Percentiles rank a stretch among this genome's conserved stretches.
These are phyloP conservation scores for Nicotiana sylvestris DNA, from an alignment of 257 asterid genomes.

Conservation along the genomic window DNA sequence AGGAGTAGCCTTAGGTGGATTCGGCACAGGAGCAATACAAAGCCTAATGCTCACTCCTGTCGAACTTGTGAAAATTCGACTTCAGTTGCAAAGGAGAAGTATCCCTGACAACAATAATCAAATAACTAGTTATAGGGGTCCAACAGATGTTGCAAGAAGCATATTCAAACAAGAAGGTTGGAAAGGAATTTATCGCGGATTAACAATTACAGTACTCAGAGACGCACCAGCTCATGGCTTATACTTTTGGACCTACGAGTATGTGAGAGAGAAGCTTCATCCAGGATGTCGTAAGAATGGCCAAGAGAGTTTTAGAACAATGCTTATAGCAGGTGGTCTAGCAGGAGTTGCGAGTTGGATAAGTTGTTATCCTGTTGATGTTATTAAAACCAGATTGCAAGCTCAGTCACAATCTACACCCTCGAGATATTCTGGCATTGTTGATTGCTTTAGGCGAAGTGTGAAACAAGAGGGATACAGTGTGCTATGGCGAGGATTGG, in stretches of 20 bases:
- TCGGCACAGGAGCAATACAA: slow-evolving; percentile 66
- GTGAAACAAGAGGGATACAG: slow-evolving; percentile 54
- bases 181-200: slow-evolving; percentile 65
- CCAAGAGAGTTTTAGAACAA: slow-evolving; percentile 47
- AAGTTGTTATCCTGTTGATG: slow-evolving; percentile 69
- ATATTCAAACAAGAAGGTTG: slow-evolving; percentile 46
- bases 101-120: slow-evolving; percentile 7
- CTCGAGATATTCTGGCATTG: slow-evolving; percentile 37
- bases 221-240: slow-evolving; percentile 77
- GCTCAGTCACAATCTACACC: slow-evolving; percentile 37
- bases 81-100: slow-evolving; percentile 42
- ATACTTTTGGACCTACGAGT: slow-evolving; percentile 79
- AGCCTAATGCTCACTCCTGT: slow-evolving; percentile 73
- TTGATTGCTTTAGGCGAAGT: slow-evolving; percentile 48
- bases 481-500: slow-evolving; percentile 80
- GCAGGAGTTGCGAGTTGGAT: slow-evolving; percentile 84
- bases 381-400: slow-evolving; percentile 67
- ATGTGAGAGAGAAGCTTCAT: slow-evolving; percentile 51
- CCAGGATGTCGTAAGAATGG: slow-evolving; percentile 67
- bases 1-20: slow-evolving; percentile 62
- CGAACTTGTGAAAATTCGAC: slow-evolving; percentile 73
- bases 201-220: slow-evolving; percentile 57
- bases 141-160: slow-evolving; percentile 39
- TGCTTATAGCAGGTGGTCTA: slow-evolving; percentile 70
- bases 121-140: slow-evolving; percentile 36